Percentiles rank a stretch among this genome's conserved stretches.
These are phyloP conservation scores for Grosmannia huntii DNA, from an alignment of 2,329 filamentous ascomycete species.

Conservation along the genomic window DNA sequence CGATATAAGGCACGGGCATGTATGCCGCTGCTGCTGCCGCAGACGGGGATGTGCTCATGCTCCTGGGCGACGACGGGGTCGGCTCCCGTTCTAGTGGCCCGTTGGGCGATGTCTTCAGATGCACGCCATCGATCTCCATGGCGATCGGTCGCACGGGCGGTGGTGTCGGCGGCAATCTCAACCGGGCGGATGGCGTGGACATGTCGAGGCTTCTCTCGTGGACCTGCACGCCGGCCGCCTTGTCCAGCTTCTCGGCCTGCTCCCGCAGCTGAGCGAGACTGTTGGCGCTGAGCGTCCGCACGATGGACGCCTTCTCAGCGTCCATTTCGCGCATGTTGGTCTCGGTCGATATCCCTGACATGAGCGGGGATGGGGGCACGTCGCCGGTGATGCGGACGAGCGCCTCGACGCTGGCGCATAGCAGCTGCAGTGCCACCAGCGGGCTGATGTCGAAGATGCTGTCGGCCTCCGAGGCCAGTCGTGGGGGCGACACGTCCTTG, in stretches of 20 bases:
- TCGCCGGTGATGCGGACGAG: conserved; percentile 65
- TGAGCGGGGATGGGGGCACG: conserved; percentile 66
- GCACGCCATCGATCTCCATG: conserved; percentile 38
- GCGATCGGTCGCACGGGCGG: conserved; percentile 9
- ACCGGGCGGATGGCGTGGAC: not conserved
- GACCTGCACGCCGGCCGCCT: not conserved
- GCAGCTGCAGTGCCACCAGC: conserved; percentile 62
- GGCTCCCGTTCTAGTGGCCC: conserved; percentile 13
- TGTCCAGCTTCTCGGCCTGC: conserved; percentile 25
- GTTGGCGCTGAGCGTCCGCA: conserved; percentile 43
- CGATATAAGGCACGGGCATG: conserved; percentile 37
- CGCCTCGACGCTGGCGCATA: conserved; percentile 59
- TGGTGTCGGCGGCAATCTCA: conserved; percentile 13
- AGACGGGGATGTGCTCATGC: not conserved
- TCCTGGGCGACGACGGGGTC: conserved; percentile 28
- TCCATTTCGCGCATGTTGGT: conserved; percentile 48
- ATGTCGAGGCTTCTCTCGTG: not conserved
- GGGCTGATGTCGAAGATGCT: conserved; percentile 64
- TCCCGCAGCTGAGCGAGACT: conserved; percentile 33
- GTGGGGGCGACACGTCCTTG: conserved; percentile 6
- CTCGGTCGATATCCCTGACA: conserved; percentile 48
- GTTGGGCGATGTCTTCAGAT: conserved; percentile 22
- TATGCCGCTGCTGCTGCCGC: conserved; percentile 1
- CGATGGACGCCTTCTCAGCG: conserved; percentile 47
- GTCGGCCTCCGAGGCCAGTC: conserved; percentile 24